Percentiles rank a stretch among this genome's conserved stretches.
Conservation (phyloP, 2,329 filamentous ascomycete species). For the Cercospora nicotianae region DNA sequence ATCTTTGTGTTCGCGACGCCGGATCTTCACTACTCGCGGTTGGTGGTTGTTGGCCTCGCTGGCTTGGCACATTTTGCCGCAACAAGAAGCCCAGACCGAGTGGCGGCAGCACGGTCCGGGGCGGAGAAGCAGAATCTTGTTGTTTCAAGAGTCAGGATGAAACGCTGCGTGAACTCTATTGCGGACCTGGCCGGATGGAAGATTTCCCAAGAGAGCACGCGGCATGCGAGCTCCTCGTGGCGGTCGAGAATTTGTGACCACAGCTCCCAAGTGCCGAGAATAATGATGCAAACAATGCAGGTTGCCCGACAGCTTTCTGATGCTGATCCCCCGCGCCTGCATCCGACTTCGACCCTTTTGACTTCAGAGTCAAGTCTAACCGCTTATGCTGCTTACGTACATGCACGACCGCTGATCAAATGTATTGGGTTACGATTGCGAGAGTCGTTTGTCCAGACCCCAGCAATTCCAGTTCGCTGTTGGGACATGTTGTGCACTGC, state of each 20-base stretch:
- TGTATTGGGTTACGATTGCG: not conserved
- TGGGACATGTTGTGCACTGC: not conserved
- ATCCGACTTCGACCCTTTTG: not conserved
- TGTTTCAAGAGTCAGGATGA: constrained; percentile 1
- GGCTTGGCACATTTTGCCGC: constrained; percentile 7
- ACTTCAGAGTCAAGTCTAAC: not conserved
- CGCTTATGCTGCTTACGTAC: not conserved
- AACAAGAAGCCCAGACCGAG: not conserved
- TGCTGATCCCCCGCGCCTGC: not conserved
- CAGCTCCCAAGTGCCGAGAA: not conserved
- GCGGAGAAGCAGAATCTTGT: not conserved
- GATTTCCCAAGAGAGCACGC: not conserved
- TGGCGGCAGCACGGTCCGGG: not conserved
- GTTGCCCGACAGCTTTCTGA: not conserved
- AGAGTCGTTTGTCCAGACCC: not conserved
- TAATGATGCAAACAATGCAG: not conserved
- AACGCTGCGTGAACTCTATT: not conserved
- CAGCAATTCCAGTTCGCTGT: not conserved
- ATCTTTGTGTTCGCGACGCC: constrained; percentile 26
- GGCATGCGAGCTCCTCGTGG: not conserved
- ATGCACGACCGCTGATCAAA: not conserved
- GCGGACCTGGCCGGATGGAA: not conserved
- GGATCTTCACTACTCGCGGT: not conserved
- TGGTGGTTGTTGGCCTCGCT: not conserved
- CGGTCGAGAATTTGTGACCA: not conserved